A percentile compares a stretch with the other conserved stretches of the same genome.
Evolutionary conservation across 129 eudicot genomes (phyloP).

Genomic region (Saussurea involucrata): DNA sequence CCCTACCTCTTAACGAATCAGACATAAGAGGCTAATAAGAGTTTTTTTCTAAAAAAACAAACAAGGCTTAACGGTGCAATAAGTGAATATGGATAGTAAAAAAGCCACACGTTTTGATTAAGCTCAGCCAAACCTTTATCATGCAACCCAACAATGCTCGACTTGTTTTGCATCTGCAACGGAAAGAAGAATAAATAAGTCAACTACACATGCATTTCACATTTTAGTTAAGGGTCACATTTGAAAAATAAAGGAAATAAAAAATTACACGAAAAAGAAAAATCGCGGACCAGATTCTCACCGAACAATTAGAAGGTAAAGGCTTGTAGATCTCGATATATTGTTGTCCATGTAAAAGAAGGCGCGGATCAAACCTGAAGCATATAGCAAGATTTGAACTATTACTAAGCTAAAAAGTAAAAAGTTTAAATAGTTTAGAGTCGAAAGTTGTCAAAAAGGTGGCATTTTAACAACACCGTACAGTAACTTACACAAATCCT

Average conservation of each 20-base stretch:
- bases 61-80: too few relatives aligned
- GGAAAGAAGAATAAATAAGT: constrained; percentile 10
- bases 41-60: too few relatives aligned
- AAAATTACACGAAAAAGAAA: not conserved
- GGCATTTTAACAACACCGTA: not conserved
- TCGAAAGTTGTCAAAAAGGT: not conserved
- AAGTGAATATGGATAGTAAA: too few relatives aligned
- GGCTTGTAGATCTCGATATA: constrained; percentile 91
- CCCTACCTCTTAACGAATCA: too few relatives aligned
- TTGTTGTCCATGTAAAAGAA: constrained; percentile 92
- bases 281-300: constrained; percentile 36
- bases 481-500: constrained; percentile 62
- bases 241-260: not conserved
- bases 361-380: constrained; percentile 87
- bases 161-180: constrained; percentile 64
- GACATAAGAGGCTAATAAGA: too few relatives aligned
- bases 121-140: constrained; percentile 74
- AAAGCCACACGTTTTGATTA: not conserved
- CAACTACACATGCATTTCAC: not conserved
- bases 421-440: constrained; percentile 1
- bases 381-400: not conserved
- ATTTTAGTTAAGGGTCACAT: not conserved
- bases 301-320: constrained; percentile 65
- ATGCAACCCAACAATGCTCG: constrained; percentile 84
- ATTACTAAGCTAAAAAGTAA: not conserved